A percentile compares a stretch with the other conserved stretches of the same genome.
Evolutionary conservation across 805 yeast species (phyloP).

Genomic region (Saccharomyces jurei): DNA sequence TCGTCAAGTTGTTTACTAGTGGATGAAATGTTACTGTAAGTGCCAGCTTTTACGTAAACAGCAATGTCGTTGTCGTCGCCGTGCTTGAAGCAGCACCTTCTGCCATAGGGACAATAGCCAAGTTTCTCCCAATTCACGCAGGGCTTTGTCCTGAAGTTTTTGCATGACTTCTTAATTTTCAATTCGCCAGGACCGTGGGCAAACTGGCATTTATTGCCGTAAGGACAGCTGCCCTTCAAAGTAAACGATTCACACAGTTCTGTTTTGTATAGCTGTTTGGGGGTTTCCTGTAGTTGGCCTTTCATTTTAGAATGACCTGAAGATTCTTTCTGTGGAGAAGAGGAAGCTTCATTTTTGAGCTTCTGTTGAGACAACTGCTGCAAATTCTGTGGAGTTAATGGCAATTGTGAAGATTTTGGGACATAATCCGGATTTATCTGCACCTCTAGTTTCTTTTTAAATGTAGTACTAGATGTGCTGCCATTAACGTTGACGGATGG

Average conservation of each 20-base stretch:
- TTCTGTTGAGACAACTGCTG: conserved; percentile 7
- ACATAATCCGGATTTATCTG: conserved; percentile 16
- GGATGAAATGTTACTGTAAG: not conserved
- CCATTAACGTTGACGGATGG: not conserved
- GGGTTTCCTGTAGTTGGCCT: not conserved
- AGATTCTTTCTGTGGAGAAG: not conserved
- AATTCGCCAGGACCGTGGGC: conserved; percentile 80
- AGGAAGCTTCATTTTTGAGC: conserved; percentile 1
- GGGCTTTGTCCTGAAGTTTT: conserved; percentile 81
- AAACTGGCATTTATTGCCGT: conserved; percentile 84
- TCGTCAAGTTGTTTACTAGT: not conserved
- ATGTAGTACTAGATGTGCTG: not conserved
- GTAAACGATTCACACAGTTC: conserved; percentile 75
- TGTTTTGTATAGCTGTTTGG: conserved; percentile 71
- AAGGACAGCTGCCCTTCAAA: conserved; percentile 64
- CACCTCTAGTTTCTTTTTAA: conserved; percentile 13
- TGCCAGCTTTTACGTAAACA: conserved; percentile 15
- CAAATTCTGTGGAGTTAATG: conserved; percentile 19
- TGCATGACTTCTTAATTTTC: conserved; percentile 52
- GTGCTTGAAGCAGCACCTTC: conserved; percentile 84
- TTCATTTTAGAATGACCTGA: not conserved
- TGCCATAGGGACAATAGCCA: conserved; percentile 79
- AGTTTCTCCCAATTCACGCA: conserved; percentile 77
- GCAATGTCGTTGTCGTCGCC: conserved; percentile 33
- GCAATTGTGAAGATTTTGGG: conserved; percentile 15